Base-by-base conservation (phyloP, 306 rosid species). In the Styphnolobium japonicum region DNA sequence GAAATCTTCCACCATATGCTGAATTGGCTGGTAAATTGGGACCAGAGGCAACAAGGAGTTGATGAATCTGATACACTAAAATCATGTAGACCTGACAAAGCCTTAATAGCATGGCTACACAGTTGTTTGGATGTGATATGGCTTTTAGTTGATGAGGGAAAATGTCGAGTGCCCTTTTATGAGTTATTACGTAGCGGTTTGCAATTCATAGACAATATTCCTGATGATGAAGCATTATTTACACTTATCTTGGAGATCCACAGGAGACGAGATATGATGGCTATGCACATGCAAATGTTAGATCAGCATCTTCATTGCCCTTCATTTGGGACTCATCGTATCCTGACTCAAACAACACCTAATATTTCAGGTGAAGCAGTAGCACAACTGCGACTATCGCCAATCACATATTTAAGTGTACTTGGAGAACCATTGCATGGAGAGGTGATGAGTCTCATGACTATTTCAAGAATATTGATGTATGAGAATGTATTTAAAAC, bases 221-320 rank as follows among this genome's bases (percentile, higher is more conserved):
- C 99, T 21, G 98, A 93, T 71, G 97, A 95, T 73, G 97, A 90
- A 82, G 97, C 98, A 67, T 84, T 95, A 37, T 95, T 95, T 89
- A 91, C 98, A 40, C 94, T 93, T 66, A 90, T 95, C 79, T 86
- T 95, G 91, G 98, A 93, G 90, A 95, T 95, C 81, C 99, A 93
- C 80, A 76, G 97, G 90, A 90, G 98, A 80, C 87, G 99, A 60
- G 99, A 95, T 86, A 93, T 91, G 97, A 95, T 95, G 98, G 99
- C 99, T 58, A 86, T 91, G 96, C 98, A 95, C 88, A 95, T 95
- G 99, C 97, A 90, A 81, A 95, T 95, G 99, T 79, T 93, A 78
- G 99, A 95, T 84, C 99, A 95, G 85, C 99, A 95, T 89, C 92
- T 95, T 73, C 98, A 95, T 78, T 89, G 98, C 89, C 99, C 99